phyloP scores from a whole-genome alignment of 2,329 filamentous ascomycete genomes.

The Coniochaeta sp. region DNA sequence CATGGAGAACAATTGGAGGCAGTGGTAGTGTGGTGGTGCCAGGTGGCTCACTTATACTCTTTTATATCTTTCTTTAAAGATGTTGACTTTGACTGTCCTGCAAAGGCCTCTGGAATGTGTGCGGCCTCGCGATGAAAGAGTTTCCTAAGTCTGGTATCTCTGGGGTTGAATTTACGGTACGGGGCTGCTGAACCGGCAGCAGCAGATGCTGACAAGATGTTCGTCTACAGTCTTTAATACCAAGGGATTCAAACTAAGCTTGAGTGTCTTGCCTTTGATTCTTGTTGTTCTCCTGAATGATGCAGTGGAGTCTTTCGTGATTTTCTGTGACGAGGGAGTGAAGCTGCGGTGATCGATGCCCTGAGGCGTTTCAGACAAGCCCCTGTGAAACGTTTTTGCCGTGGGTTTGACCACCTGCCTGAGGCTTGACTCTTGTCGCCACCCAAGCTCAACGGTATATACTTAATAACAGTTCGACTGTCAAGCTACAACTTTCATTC shows the following conservation, averaged over 20 bases:
- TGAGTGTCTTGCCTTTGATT: not conserved
- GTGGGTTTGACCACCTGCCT: too few species aligned
- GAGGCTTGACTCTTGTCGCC: too few species aligned
- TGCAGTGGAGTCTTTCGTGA: not conserved
- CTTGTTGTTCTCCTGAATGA: not conserved
- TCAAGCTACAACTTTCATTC: too few species aligned
- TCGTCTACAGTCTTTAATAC: not conserved
- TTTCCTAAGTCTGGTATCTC: too few species aligned
- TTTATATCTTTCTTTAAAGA: not conserved
- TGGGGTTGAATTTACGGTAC: too few species aligned
- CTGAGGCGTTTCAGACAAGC: not conserved
- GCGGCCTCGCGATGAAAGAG: not conserved
- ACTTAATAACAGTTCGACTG: too few species aligned
- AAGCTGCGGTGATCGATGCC: not conserved
- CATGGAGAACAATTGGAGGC: too few species aligned
- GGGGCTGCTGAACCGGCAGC: too few species aligned
- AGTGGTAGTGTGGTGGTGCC: too few species aligned
- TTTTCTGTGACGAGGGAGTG: not conserved
- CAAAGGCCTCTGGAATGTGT: not conserved
- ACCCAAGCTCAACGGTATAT: too few species aligned
- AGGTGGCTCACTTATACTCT: too few species aligned
- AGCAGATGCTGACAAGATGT: too few species aligned
- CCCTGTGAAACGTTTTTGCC: not conserved
- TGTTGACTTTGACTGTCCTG: not conserved
- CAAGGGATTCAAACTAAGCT: not conserved